phyloP scores from a whole-genome alignment of 2,329 filamentous ascomycete genomes.

The Stachybotrys chlorohalonatus region DNA sequence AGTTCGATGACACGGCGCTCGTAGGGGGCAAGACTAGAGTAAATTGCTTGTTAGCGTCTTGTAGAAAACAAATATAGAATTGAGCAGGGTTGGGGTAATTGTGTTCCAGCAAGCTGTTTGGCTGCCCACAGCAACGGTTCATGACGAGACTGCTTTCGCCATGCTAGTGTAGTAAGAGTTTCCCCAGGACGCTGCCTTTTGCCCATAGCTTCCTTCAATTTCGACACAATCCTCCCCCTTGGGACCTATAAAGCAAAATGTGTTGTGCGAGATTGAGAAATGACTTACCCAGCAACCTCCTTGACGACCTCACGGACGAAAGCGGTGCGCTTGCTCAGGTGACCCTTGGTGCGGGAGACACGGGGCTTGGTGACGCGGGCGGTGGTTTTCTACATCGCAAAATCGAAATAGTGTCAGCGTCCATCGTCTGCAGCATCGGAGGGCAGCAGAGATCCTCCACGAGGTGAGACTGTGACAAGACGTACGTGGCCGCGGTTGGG shows the following conservation, averaged over 20 bases:
- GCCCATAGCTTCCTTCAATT: not conserved
- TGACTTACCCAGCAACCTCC: conserved; percentile 86
- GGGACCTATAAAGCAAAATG: not conserved
- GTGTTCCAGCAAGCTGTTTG: too few species aligned
- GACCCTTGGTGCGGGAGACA: conserved; percentile 83
- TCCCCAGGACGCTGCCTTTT: too few species aligned
- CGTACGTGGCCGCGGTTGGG: conserved; percentile 58
- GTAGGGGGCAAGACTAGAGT: conserved; percentile 70
- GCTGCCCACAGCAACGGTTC: too few species aligned
- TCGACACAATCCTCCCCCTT: not conserved
- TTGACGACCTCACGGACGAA: conserved; percentile 97
- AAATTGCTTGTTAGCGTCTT: conserved; percentile 17
- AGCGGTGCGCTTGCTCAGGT: conserved; percentile 90
- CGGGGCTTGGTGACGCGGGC: conserved; percentile 68
- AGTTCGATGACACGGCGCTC: conserved; percentile 99
- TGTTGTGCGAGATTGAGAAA: not conserved
- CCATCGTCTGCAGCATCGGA: conserved; percentile 46
- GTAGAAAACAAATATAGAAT: not conserved
- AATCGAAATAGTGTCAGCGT: conserved; percentile 43
- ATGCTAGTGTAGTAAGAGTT: too few species aligned
- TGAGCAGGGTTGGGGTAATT: too few species aligned
- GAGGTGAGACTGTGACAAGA: conserved; percentile 55
- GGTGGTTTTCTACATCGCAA: conserved; percentile 65
- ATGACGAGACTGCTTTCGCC: not conserved
- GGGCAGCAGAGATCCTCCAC: conserved; percentile 60